phyloP scores from a whole-genome alignment of 2,329 filamentous ascomycete species.

The Xylariales sp. region DNA sequence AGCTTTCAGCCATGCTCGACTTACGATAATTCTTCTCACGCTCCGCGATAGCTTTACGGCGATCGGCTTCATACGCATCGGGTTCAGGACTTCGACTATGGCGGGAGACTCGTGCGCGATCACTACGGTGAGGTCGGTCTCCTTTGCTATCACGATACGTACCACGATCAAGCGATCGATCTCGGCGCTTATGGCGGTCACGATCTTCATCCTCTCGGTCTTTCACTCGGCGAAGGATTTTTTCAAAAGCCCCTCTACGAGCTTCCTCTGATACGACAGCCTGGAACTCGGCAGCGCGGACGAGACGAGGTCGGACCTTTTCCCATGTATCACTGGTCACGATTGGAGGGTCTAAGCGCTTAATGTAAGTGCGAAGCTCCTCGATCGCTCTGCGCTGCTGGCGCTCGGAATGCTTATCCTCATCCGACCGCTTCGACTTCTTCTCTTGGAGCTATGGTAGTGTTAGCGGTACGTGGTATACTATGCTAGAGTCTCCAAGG shows the following conservation, averaged over 20 bases:
- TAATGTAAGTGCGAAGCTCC: slow-evolving; percentile 84
- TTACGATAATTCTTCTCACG: slow-evolving; percentile 94
- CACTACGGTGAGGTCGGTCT: slow-evolving; percentile 72
- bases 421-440: slow-evolving; percentile 77
- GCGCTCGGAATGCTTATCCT: slow-evolving; percentile 86
- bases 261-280: slow-evolving; percentile 85
- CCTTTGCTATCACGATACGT: slow-evolving; percentile 68
- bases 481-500: background rate
- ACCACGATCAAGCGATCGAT: slow-evolving; percentile 66
- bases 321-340: slow-evolving; percentile 85
- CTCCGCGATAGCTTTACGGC: slow-evolving; percentile 91
- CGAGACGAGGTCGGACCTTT: slow-evolving; percentile 81
- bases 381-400: slow-evolving; percentile 88
- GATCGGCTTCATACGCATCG: slow-evolving; percentile 94
- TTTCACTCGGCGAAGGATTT: slow-evolving; percentile 87
- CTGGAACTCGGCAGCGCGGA: slow-evolving; percentile 85
- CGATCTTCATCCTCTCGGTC: slow-evolving; percentile 91
- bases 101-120: slow-evolving; percentile 65
- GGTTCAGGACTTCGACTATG: slow-evolving; percentile 89
- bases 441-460: slow-evolving; percentile 79
- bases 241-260: slow-evolving; percentile 87
- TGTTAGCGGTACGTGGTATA: slow-evolving; percentile 42
- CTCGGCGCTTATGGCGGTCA: slow-evolving; percentile 68
- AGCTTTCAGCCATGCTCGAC: slow-evolving; percentile 73
- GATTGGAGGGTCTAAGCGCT: slow-evolving; percentile 89